Base-by-base conservation (phyloP, 257 asterid genomes). In the Echites panduratus region DNA sequence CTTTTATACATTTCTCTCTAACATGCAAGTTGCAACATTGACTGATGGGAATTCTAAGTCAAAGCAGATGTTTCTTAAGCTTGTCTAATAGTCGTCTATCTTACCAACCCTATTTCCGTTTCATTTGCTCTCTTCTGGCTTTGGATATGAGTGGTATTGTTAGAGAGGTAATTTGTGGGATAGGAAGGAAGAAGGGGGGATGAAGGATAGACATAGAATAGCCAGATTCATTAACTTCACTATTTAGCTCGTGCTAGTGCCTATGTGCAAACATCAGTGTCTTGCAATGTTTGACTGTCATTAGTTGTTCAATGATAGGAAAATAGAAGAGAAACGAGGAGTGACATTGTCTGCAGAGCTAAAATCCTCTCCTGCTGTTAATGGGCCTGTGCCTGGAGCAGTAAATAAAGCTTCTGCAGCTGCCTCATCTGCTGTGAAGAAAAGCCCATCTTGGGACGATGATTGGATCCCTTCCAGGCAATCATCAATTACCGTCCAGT, bases 241-340 rank as follows among this genome's bases (percentile, higher is more conserved):
- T 68, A 16, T 47, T 27, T 45, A 50, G 12, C 49, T 70, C 8
- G 4, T 24, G 70, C 32, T 47, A 45, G n/a, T 19, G 45, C 16
- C 41, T 66, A 2, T 49, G 29, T 29, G 26, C 2, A 14, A 4
- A 32, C 27, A 8, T 45, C 27, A 3, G 61, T 49, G 58, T 64
- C 53, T 47, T 65, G 64, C 52, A 14, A 50, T 63, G 2, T 22
- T 66, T 54, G 48, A 61, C 14, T 48, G 22, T 73, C 40, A 7
- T 66, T 53, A 22, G 59, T 29, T 70, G n/a, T 61, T 62, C 10
- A 72, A 71, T 80, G 29, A 70, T 87, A 94, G 99, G 86, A 89
- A 87, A 85, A 89, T 95, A 47, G 99, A 95, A 90, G 99, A 90
- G 85, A 95, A 95, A 80, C 82, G 97, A 81, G 99, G 99, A 73